A percentile compares a stretch with the other conserved stretches of the same genome.
Conservation (phyloP, 2,329 filamentous ascomycete genomes). For the Scytalidium lignicola region DNA sequence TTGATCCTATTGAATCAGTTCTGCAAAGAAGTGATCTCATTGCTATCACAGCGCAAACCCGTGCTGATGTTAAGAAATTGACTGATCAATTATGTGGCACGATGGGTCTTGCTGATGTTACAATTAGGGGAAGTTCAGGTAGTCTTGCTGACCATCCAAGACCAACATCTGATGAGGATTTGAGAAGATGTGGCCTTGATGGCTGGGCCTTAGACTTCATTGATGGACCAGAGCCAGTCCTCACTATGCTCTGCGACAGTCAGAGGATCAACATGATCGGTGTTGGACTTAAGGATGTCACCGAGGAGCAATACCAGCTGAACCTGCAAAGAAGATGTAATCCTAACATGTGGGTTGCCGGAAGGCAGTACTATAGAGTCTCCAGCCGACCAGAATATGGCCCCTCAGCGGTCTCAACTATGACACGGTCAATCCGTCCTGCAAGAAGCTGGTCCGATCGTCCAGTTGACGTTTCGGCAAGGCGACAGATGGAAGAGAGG, state of each 20-base stretch:
- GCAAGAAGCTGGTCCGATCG: conserved; percentile 73
- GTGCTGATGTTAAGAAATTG: conserved; percentile 69
- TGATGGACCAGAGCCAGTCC: conserved; percentile 72
- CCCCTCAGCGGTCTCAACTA: conserved; percentile 63
- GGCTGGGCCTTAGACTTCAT: conserved; percentile 76
- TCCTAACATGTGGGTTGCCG: conserved; percentile 60
- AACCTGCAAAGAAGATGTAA: background rate
- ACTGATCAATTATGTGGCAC: conserved; percentile 57
- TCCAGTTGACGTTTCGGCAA: conserved; percentile 64
- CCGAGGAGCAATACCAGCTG: conserved; percentile 60
- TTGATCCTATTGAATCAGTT: conserved; percentile 53
- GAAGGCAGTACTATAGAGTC: conserved; percentile 58
- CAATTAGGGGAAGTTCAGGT: conserved; percentile 58
- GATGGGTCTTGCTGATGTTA: conserved; percentile 64
- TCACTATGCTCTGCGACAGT: conserved; percentile 82
- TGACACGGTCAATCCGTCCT: conserved; percentile 52
- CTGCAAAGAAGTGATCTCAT: conserved; percentile 48
- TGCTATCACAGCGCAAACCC: conserved; percentile 70
- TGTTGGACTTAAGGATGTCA: conserved; percentile 58
- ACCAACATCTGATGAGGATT: conserved; percentile 49
- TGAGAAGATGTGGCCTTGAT: conserved; percentile 62
- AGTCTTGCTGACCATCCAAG: conserved; percentile 50
- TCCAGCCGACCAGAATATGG: conserved; percentile 77
- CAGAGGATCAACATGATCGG: conserved; percentile 64
- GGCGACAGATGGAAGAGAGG: conserved; percentile 52